Conservation (phyloP, 1,284 basidiomycete genomes). For the Stygiomarasmius scandens region DNA sequence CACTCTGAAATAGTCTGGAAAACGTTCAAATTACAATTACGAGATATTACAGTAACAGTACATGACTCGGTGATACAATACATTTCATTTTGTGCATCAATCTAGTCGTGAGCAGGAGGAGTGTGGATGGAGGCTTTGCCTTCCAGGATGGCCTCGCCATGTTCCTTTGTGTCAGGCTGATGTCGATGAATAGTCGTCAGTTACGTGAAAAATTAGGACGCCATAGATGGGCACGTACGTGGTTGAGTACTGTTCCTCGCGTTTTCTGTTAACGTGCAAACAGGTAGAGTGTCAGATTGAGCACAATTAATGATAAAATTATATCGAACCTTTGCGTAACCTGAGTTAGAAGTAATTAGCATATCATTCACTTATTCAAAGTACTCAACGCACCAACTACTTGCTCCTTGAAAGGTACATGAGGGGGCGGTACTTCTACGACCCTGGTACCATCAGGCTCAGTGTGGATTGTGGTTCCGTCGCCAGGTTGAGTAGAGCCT, state of each 20-base stretch:
- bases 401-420: constrained; percentile 50
- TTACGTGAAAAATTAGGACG: no score
- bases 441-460: constrained; percentile 24
- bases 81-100: no score
- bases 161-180: constrained; percentile 45
- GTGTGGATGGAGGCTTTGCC: constrained; percentile 24
- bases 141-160: constrained; percentile 51
- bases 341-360: constrained; percentile 15
- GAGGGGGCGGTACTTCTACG: constrained; percentile 24
- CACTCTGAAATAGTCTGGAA: no score
- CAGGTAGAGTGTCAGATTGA: background rate
- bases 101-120: background rate
- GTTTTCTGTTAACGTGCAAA: constrained; percentile 38
- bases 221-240: background rate
- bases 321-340: constrained; percentile 33
- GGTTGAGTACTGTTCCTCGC: constrained; percentile 41
- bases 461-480: constrained; percentile 32
- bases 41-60: no score
- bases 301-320: background rate
- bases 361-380: constrained; percentile 25
- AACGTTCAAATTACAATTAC: no score
- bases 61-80: no score
- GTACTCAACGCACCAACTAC: constrained; percentile 44
- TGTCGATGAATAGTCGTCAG: no score
- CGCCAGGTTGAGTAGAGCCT: constrained; percentile 38